Percentiles rank a stretch among this genome's conserved stretches.
phyloP scores from a whole-genome alignment of 1,139 yeast species.

The Saccharomycopsis hybrid region DNA sequence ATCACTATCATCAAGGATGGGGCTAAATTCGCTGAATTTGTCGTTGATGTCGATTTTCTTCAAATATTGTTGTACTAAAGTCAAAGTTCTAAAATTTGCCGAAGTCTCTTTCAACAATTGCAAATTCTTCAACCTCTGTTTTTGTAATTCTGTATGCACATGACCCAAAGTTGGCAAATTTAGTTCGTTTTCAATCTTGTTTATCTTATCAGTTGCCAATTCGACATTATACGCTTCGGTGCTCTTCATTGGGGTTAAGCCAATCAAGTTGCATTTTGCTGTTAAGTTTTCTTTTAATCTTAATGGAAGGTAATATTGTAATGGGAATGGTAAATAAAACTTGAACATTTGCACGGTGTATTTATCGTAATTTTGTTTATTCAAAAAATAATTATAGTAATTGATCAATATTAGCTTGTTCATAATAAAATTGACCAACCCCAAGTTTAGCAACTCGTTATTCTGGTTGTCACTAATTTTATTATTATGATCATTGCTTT shows the following conservation, averaged over 20 bases:
- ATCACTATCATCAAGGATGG: background rate
- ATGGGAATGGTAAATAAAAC: conserved; percentile 14
- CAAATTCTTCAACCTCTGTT: conserved; percentile 9
- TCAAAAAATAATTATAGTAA: conserved; percentile 13
- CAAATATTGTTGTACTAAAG: conserved; percentile 12
- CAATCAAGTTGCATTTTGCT: conserved; percentile 13
- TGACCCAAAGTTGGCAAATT: conserved; percentile 11
- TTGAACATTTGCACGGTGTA: conserved; percentile 10
- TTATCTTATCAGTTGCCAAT: conserved; percentile 6
- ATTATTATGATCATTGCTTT: no score
- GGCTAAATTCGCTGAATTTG: conserved; percentile 1
- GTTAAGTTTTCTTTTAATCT: conserved; percentile 5
- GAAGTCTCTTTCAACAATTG: conserved; percentile 13
- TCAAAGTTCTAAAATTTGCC: conserved; percentile 11
- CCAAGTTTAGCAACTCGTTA: conserved; percentile 5
- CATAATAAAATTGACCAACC: conserved; percentile 16
- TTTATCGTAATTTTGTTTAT: conserved; percentile 12
- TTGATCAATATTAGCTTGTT: conserved; percentile 21
- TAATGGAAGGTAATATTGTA: conserved; percentile 15
- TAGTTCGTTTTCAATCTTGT: conserved; percentile 11
- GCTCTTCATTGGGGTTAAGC: conserved; percentile 1
- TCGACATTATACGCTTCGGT: conserved; percentile 5
- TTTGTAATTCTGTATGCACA: conserved; percentile 7
- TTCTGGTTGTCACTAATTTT: no score
- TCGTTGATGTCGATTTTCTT: conserved; percentile 8